A percentile compares a stretch with the other conserved stretches of the same genome.
phyloP scores from a whole-genome alignment of 1,139 yeast species.

The Geotrichum macrosporum region DNA sequence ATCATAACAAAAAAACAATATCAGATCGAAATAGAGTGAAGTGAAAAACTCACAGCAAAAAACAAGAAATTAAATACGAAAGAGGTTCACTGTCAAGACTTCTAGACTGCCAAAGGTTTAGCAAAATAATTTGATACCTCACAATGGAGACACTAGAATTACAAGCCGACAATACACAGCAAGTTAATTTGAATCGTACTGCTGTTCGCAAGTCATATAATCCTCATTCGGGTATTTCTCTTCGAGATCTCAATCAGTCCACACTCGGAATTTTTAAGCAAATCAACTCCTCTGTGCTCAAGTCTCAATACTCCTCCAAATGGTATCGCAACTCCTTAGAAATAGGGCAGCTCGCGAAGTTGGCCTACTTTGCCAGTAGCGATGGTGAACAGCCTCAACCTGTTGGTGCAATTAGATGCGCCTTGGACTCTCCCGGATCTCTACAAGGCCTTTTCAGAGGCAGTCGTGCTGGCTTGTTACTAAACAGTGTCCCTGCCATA shows the following conservation, averaged over 20 bases:
- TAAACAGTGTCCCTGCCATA: slow-evolving; percentile 40
- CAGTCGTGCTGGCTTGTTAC: too few relatives aligned
- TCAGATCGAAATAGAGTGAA: too few relatives aligned
- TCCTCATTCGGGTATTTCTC: slow-evolving; percentile 1
- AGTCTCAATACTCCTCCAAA: slow-evolving; percentile 44
- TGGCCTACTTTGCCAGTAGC: slow-evolving; percentile 11
- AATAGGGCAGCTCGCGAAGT: slow-evolving; percentile 32
- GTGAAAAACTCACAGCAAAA: too few relatives aligned
- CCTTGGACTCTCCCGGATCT: slow-evolving; percentile 37
- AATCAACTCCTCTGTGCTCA: slow-evolving; percentile 46
- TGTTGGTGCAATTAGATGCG: slow-evolving; percentile 58
- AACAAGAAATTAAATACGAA: too few relatives aligned
- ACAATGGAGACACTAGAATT: too few relatives aligned
- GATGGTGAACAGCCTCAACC: slow-evolving; percentile 31
- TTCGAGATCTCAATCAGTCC: neutral
- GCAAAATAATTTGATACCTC: too few relatives aligned
- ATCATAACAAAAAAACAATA: too few relatives aligned
- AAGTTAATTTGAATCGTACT: too few relatives aligned
- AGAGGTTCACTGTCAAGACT: too few relatives aligned
- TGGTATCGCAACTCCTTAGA: slow-evolving; percentile 49
- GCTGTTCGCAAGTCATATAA: neutral
- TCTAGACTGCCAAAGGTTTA: too few relatives aligned
- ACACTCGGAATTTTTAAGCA: slow-evolving; percentile 45
- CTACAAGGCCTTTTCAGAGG: too few relatives aligned
- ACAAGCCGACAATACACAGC: too few relatives aligned